A percentile compares a stretch with the other conserved stretches of the same genome.
phyloP scores from a whole-genome alignment of 257 asterid genomes.

The Misopates orontium region DNA sequence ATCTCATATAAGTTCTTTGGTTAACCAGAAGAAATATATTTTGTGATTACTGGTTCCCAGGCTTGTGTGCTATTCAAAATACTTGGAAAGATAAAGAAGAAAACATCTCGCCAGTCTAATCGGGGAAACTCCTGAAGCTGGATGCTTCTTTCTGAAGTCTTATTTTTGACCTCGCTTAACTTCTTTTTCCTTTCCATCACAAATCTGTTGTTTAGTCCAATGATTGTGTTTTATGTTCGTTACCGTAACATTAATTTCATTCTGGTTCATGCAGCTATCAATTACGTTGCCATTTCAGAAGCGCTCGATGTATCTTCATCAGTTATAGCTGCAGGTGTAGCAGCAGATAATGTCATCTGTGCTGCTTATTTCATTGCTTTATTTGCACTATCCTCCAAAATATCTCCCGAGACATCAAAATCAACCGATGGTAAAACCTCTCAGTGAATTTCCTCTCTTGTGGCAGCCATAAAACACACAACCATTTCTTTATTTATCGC shows the following conservation, averaged over 20 bases:
- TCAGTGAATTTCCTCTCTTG: too few species aligned
- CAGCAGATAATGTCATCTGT: slow-evolving; percentile 85
- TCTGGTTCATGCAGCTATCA: slow-evolving; percentile 63
- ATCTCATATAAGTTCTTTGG: too few species aligned
- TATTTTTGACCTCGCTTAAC: not conserved
- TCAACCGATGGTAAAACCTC: slow-evolving; percentile 44
- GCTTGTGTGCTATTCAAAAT: too few species aligned
- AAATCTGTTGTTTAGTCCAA: not conserved
- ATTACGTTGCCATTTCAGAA: slow-evolving; percentile 77
- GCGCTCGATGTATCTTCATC: slow-evolving; percentile 75
- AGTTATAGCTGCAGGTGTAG: slow-evolving; percentile 83
- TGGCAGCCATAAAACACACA: too few species aligned
- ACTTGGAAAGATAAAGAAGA: too few species aligned
- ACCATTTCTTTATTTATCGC: too few species aligned
- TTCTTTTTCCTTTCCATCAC: slow-evolving; percentile 5
- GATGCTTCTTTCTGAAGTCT: slow-evolving; percentile 8
- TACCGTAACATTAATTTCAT: slow-evolving; percentile 20
- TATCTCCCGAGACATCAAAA: slow-evolving; percentile 63
- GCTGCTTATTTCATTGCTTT: slow-evolving; percentile 66
- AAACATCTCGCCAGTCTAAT: too few species aligned
- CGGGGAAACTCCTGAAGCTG: too few species aligned
- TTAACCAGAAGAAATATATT: too few species aligned
- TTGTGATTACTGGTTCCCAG: too few species aligned
- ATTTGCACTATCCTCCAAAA: slow-evolving; percentile 72
- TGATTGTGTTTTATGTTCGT: slow-evolving; percentile 1